phyloP scores from a whole-genome alignment of 83 land plant genomes.

The Larix sibirica region DNA sequence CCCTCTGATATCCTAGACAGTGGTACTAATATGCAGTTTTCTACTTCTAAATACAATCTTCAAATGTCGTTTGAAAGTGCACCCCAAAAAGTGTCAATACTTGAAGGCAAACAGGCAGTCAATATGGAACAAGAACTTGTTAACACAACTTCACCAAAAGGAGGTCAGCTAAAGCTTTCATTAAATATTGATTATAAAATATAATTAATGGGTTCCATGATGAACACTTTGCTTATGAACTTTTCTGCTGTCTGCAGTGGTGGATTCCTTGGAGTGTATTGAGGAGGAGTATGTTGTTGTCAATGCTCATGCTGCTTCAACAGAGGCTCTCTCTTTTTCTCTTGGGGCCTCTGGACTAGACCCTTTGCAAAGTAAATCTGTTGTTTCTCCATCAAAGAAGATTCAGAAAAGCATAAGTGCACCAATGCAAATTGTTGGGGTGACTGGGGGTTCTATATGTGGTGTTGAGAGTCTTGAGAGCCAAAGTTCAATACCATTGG shows the following conservation, averaged over 20 bases:
- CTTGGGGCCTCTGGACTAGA: constrained; percentile 37
- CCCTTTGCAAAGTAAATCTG: no score
- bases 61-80: no score
- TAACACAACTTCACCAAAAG: no score
- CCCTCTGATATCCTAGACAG: no score
- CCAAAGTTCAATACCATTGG: constrained; percentile 48
- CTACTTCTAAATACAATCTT: no score
- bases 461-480: constrained; percentile 20
- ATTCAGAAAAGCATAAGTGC: constrained; percentile 37
- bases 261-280: constrained; percentile 83
- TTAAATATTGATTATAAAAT: no score
- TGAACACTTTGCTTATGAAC: no score
- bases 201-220: no score
- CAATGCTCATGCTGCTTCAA: constrained; percentile 1
- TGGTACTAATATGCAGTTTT: no score
- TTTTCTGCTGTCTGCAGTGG: background rate
- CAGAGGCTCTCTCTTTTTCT: constrained; percentile 57
- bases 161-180: constrained; percentile 9
- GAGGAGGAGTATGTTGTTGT: background rate
- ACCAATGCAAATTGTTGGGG: constrained; percentile 60
- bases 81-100: no score
- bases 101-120: no score
- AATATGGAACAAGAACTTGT: no score
- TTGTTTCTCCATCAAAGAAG: background rate
- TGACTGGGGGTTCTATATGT: constrained; percentile 9